Evolutionary conservation across 257 asterid genomes (phyloP), one percentile per base, ranked within the genome.

Genomic region (Vinca minor): DNA sequence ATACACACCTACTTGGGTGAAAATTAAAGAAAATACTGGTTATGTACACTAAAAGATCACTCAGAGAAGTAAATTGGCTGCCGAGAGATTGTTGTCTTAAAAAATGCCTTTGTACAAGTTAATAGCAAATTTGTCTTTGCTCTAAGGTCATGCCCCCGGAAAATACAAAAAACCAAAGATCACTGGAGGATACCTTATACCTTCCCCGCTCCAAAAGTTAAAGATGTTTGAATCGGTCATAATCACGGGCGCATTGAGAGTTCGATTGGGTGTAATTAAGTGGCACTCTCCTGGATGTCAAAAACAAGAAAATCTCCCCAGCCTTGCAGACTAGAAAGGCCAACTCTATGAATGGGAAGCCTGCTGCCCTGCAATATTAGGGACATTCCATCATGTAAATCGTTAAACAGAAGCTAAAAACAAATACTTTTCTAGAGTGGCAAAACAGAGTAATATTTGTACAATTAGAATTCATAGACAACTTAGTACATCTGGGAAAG

Each of bases 1-100:
- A 42, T 48, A 15, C 36, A n/a, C n/a, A 28, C 20, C 8, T 17
- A 6, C 17, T 17, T 29, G 61, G 14, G 32, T 35, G n/a, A 69
- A 69, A 47, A 38, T n/a, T 60, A 13, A 12, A 34, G 48, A 15
- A 38, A 50, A 57, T 31, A n/a, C n/a, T n/a, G 48, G 10, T 21
- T 56, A 36, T 71, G 70, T 64, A 71, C 75, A 58, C 39, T 8
- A 21, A 65, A 8, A 35, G n/a, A 41, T n/a, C n/a, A n/a, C n/a
- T n/a, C n/a, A n/a, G n/a, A n/a, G n/a, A 34, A 8, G 48, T 31
- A 26, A 25, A 18, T 54, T 45, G 15, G 18, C 11, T 39, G 46
- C 53, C 67, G 34, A 60, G 48, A 47, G 7, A 58, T 29, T 53
- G 36, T 8, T 15, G 23, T 6, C 7, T 5, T 55, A 13, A 29